phyloP scores from a whole-genome alignment of 768 basidiomycete species.

The Nidularia pulvinata region DNA sequence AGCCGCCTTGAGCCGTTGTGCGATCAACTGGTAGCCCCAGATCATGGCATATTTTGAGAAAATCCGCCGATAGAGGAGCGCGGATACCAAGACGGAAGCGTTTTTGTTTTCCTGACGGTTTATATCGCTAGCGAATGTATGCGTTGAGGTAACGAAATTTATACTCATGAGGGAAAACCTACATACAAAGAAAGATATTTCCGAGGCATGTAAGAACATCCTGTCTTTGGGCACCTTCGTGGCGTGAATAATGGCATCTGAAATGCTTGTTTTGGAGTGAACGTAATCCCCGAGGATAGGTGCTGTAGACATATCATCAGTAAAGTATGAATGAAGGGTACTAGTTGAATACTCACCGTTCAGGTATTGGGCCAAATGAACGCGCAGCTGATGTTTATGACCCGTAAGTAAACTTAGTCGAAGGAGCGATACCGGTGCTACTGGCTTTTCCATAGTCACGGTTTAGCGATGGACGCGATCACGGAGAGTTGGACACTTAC shows the following conservation, averaged over 20 bases:
- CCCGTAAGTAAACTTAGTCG: constrained; percentile 59
- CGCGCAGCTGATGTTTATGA: constrained; percentile 70
- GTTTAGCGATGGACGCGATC: neutral
- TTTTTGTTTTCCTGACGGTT: constrained; percentile 37
- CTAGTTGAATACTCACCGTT: constrained; percentile 28
- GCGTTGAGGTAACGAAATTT: neutral
- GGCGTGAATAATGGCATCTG: constrained; percentile 16
- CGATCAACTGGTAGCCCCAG: constrained; percentile 37
- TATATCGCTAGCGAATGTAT: constrained; percentile 45
- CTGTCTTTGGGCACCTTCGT: constrained; percentile 38
- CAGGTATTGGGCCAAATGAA: constrained; percentile 55
- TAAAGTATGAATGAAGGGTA: constrained; percentile 1
- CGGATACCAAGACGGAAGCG: constrained; percentile 51
- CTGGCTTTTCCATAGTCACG: constrained; percentile 15
- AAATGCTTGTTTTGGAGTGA: constrained; percentile 37
- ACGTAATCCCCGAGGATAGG: constrained; percentile 66
- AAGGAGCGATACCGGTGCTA: constrained; percentile 55
- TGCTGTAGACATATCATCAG: constrained; percentile 34
- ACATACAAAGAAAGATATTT: constrained; percentile 55
- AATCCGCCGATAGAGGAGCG: constrained; percentile 60
- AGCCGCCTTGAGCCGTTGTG: constrained; percentile 37
- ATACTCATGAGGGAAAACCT: neutral
- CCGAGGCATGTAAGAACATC: constrained; percentile 63
- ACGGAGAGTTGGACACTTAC: constrained; percentile 33
- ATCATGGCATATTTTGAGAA: constrained; percentile 46